Evolutionary conservation across 805 yeast species (phyloP).

Genomic region (Dipodascus geniculatus): DNA sequence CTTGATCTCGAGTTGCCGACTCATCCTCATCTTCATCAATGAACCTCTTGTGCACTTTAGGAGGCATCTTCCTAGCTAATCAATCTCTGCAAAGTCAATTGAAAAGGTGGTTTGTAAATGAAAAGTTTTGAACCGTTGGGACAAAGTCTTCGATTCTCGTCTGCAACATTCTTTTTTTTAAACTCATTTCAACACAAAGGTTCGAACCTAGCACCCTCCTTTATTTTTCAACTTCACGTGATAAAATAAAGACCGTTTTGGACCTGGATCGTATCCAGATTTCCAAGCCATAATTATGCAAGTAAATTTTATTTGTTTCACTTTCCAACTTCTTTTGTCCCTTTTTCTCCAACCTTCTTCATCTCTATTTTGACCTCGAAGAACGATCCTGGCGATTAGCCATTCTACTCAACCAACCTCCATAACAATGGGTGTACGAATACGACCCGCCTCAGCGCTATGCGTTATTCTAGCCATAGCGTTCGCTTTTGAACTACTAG

Average conservation of each 20-base stretch:
- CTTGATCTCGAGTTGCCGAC: no score
- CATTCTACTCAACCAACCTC: no score
- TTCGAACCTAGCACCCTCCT: neutral
- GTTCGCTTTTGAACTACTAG: conserved; percentile 44
- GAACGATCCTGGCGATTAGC: no score
- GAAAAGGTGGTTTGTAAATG: neutral
- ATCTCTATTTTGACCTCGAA: no score
- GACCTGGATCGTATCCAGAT: neutral
- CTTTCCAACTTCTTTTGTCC: neutral
- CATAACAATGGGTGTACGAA: conserved; percentile 13
- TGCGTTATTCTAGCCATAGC: conserved; percentile 35
- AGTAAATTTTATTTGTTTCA: neutral
- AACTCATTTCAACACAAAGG: neutral
- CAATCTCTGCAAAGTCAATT: no score
- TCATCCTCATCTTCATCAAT: conserved; percentile 8
- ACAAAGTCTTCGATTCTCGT: neutral
- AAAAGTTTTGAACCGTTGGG: neutral
- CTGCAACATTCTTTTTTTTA: neutral
- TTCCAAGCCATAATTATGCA: no score
- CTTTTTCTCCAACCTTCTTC: neutral
- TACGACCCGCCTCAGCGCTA: conserved; percentile 27
- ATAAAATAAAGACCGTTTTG: neutral
- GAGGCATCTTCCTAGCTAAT: conserved; percentile 13
- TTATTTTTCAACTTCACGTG: neutral
- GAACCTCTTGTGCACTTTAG: conserved; percentile 17